Conservation (phyloP, 2,329 filamentous ascomycete species). For the Neofusicoccum ribis region DNA sequence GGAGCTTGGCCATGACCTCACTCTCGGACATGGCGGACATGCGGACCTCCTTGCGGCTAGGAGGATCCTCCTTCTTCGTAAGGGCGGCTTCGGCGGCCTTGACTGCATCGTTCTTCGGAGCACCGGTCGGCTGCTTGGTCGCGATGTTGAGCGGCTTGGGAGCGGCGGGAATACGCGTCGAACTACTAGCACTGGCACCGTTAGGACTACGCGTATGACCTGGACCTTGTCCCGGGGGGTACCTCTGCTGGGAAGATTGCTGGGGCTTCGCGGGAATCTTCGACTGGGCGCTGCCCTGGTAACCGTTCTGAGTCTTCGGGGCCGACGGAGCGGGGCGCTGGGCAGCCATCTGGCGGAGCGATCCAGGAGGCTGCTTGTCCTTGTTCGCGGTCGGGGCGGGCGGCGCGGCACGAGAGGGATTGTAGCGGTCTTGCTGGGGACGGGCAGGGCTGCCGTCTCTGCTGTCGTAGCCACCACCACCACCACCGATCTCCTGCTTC, state of each 20-base stretch:
- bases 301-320: slow-evolving; percentile 48
- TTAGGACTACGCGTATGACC: slow-evolving; percentile 16
- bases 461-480: slow-evolving; percentile 55
- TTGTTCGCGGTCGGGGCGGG: slow-evolving; percentile 60
- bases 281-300: slow-evolving; percentile 30
- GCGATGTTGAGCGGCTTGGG: slow-evolving; percentile 57
- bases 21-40: slow-evolving; percentile 98
- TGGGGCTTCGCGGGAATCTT: slow-evolving; percentile 26
- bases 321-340: slow-evolving; percentile 82
- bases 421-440: slow-evolving; percentile 66
- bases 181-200: slow-evolving; percentile 9
- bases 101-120: slow-evolving; percentile 64
- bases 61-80: slow-evolving; percentile 74
- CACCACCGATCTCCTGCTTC: slow-evolving; percentile 85
- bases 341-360: slow-evolving; percentile 59
- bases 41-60: slow-evolving; percentile 82
- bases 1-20: slow-evolving; percentile 94
- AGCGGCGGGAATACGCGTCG: slow-evolving; percentile 40
- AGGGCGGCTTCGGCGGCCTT: slow-evolving; percentile 89
- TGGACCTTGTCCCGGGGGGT: slow-evolving; percentile 14
- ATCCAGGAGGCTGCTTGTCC: slow-evolving; percentile 49
- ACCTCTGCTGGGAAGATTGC: slow-evolving; percentile 26
- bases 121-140: slow-evolving; percentile 48
- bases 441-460: slow-evolving; percentile 48
- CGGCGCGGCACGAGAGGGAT: slow-evolving; percentile 82